Base-by-base conservation (phyloP, 106 monocot genomes). In the Phalaenopsis aphrodite region DNA sequence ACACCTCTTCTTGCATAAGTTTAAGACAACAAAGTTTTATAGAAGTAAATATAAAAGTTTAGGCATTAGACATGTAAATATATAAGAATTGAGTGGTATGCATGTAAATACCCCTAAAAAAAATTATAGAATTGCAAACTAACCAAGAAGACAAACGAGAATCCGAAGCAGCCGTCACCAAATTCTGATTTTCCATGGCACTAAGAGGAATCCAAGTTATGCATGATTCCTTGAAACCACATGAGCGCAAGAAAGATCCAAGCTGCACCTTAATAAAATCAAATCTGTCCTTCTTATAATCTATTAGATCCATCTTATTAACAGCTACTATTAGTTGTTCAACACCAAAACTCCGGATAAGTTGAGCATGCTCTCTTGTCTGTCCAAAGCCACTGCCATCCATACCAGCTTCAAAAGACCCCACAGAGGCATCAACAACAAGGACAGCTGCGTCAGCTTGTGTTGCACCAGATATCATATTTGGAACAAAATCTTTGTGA, bases 351-450 rank as follows among this genome's bases (percentile, higher is more conserved):
- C 94, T 92, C 74, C 94, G 89, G 23, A 93, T 84, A 84, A 99
- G 94, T 83, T 95, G 94, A 79, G 93, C 89, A 88, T 99, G 98
- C 81, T 99, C 98, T 72, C 82, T 87, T 42, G 98, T 99, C 82
- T 99, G 98, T n/a, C 98, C 98, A 81, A 86, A 79, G 61, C 95
- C 91, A 83, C 73, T 42, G 55, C 89, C 93, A 80, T 87, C 87
- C 95, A 99, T 95, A 65, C 95, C 98, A 46, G 98, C 94, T 88
- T 99, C 98, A 82, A 99, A 99, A 41, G 92, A 86, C 56, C 98
- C 98, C 58, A 42, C 76, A 75, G 91, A 89, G 2, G 94, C 89
- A 91, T 99, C 98, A 78, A 99, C 80, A 83, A 99, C 98, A 75
- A 99, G 93, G 82, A 99, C 82, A 78, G 98, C 94, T 24, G 91